Evolutionary conservation across 176 grass and related monocot genomes (phyloP).

Genomic region (Luzula sylvatica): DNA sequence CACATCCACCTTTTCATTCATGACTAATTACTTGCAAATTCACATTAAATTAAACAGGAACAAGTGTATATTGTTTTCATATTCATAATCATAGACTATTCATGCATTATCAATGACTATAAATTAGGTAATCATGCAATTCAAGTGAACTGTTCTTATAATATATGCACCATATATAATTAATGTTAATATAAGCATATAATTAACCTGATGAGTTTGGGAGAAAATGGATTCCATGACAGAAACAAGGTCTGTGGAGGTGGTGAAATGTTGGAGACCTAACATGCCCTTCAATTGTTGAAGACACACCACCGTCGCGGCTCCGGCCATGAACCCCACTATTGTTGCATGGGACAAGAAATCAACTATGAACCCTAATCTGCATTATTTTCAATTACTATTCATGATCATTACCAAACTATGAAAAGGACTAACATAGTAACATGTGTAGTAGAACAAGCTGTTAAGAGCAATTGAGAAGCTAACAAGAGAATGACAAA

Average conservation of each 20-base stretch:
- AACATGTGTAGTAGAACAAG: not conserved
- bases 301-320: conserved; percentile 86
- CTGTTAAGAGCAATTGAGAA: not conserved
- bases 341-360: conserved; percentile 85
- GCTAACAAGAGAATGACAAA: not conserved
- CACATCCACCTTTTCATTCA: not conserved
- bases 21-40: too few species aligned
- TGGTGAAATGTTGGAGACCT: conserved; percentile 71
- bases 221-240: conserved; percentile 79
- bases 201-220: conserved; percentile 59
- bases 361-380: conserved; percentile 93
- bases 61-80: not conserved
- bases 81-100: too few species aligned
- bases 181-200: not conserved
- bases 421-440: conserved; percentile 11
- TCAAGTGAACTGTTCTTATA: not conserved
- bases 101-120: too few species aligned
- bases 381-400: conserved; percentile 2
- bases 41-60: not conserved
- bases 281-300: conserved; percentile 94
- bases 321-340: conserved; percentile 93
- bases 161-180: not conserved
- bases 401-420: not conserved
- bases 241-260: conserved; percentile 71
- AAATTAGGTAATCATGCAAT: not conserved